Evolutionary conservation across 2,329 filamentous ascomycete genomes (phyloP), one percentile per base, ranked within the genome.

Genomic region (Cyphellophora europaea): DNA sequence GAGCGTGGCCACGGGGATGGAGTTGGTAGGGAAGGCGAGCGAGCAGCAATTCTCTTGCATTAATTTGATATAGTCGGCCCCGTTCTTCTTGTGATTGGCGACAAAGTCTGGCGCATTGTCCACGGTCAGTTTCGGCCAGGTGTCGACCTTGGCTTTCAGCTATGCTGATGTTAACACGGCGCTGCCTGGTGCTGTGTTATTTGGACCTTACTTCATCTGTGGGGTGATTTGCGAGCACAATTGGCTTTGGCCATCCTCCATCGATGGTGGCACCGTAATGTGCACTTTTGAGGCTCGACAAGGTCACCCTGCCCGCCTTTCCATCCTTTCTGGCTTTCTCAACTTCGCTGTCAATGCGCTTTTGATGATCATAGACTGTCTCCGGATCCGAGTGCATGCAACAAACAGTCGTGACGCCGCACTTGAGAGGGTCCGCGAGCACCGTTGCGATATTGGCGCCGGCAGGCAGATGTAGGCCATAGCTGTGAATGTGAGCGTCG

Each of bases 241-340:
- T 41, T 15, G 42, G 46, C 31, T 43, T 67, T 54, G 69, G 69
- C 69, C 69, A 73, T 3, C 69, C 69, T 25, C 21, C 21, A n/a
- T 25, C 58, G 19, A 72, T 63, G 0, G 67, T 71, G 4, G 69
- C 69, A 0, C 63, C 59, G 42, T 62, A 57, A 8, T 65, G 62
- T 2, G 63, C 61, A 1, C 59, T 67, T 45, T 70, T 72, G 47
- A 71, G 59, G 36, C 67, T 63, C 10, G 42, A 38, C n/a, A 48
- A 19, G n/a, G 34, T 34, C 14, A 49, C 47, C n/a, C 32, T 38
- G 8, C 41, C 36, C 11, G 30, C 17, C 10, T 27, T 17, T 11
- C 37, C 30, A 8, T 27, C 23, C 17, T 36, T 38, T 33, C 19
- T 42, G 14, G 43, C 47, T 15, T 38, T 12, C 16, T 33, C 36